These are phyloP conservation scores for Epichloe sp. DNA, from an alignment of 2,329 filamentous ascomycete genomes.

Conservation along the genomic window DNA sequence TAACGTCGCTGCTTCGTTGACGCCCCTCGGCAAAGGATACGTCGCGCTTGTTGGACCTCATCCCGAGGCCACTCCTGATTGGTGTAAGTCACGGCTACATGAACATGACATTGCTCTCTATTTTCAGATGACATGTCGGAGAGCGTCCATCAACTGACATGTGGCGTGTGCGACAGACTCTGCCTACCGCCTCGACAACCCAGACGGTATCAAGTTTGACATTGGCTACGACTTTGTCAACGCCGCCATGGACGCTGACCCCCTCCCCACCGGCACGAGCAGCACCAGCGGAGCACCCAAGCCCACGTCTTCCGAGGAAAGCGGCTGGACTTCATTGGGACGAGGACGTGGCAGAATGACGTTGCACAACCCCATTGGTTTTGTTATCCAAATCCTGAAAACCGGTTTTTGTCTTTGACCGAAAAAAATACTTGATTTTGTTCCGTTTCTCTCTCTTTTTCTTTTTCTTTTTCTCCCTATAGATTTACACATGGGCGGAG, in stretches of 20 bases:
- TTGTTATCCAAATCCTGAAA: neutral
- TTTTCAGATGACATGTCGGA: neutral
- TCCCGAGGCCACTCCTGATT: slow-evolving; percentile 12
- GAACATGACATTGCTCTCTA: neutral
- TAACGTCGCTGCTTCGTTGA: slow-evolving; percentile 13
- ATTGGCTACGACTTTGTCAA: slow-evolving; percentile 12
- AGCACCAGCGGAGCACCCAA: neutral
- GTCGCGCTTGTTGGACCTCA: slow-evolving; percentile 15
- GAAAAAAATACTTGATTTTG: neutral
- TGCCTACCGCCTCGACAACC: slow-evolving; percentile 9
- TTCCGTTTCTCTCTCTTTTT: neutral
- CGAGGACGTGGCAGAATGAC: slow-evolving; percentile 1
- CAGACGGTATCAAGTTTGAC: slow-evolving; percentile 12
- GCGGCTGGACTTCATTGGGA: neutral
- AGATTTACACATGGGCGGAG: neutral
- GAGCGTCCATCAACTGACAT: neutral
- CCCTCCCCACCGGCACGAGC: neutral
- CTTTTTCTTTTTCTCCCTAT: neutral
- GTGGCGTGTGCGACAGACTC: slow-evolving; percentile 1
- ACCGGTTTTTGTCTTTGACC: no score
- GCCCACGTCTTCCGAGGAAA: slow-evolving; percentile 1
- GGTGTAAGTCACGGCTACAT: slow-evolving; percentile 11
- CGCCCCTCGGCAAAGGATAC: slow-evolving; percentile 11
- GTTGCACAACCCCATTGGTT: slow-evolving; percentile 1
- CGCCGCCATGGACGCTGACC: slow-evolving; percentile 7